Base-by-base conservation (phyloP, 495 filamentous ascomycete species). In the Daldinia childiae region DNA sequence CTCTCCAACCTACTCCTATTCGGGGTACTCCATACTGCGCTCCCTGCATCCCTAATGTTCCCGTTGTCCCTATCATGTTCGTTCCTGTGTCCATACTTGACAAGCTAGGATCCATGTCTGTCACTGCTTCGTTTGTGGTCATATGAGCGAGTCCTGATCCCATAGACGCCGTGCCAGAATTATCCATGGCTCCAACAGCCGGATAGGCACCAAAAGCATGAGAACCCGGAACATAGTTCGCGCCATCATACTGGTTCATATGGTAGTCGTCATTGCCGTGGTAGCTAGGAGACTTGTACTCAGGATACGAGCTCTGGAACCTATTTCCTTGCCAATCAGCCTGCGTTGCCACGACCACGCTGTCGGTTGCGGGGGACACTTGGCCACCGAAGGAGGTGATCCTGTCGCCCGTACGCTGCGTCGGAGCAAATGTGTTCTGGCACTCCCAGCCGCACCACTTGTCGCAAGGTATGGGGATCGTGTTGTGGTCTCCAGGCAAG, bases 361-460 rank as follows among this genome's bases (percentile, higher is more conserved):
- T 48, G 43, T 24, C 9, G 21, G 9, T 15, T 4, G 8, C 17
- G 3, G 39, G 39, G 15, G 14, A 17, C 7, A 17, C 34, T 14
- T 41, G 39, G 39, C 9, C n/a, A 1, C 15, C 4, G 4, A 17
- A 41, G 15, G n/a, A 17, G n/a, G 39, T 17, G 5, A 41, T 15
- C 39, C 39, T 17, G 6, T 41, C n/a, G 2, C 5, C 6, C 15
- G 15, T 41, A 41, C 1, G 39, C 39, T 17, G 43, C 19, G 32
- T 15, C 34, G 8, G 21, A 0, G 19, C 32, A 19, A 19, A 34
- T 0, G 30, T 58, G 62, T 71, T 72, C 15, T 24, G 34, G 21
- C 72, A 74, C 36, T 74, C 72, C 72, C 68, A 72, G 21, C 72
- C 68, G 58, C 72, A 74, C 12, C 30, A 68, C 5, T 15, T 11